phyloP scores from a whole-genome alignment of 2,329 filamentous ascomycete species.

The Lachnellula subtilissima region DNA sequence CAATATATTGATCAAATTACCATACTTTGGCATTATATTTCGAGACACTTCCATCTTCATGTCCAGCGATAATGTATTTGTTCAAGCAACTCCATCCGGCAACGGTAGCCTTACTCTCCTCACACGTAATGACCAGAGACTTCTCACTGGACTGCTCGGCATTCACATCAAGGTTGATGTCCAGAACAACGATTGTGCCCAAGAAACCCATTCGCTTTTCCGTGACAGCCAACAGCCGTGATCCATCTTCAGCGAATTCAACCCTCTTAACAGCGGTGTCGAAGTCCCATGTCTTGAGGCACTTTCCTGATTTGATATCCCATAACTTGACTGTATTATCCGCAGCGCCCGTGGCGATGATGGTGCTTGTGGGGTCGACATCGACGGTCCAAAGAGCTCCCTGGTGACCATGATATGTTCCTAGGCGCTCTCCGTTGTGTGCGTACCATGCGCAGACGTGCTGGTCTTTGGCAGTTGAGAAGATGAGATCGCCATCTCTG shows the following conservation, averaged over 20 bases:
- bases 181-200: constrained; percentile 87
- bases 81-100: constrained; percentile 92
- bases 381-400: constrained; percentile 99
- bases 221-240: constrained; percentile 84
- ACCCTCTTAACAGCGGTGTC: constrained; percentile 95
- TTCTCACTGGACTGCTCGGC: constrained; percentile 83
- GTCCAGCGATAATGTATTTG: constrained; percentile 95
- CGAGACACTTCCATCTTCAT: constrained; percentile 92
- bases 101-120: constrained; percentile 94
- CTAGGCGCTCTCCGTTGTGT: constrained; percentile 95
- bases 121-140: constrained; percentile 80
- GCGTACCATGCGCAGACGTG: constrained; percentile 95
- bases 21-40: constrained; percentile 84
- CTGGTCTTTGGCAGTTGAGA: constrained; percentile 94
- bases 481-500: constrained; percentile 92
- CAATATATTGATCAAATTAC: not conserved
- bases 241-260: constrained; percentile 94
- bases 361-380: constrained; percentile 83
- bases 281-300: constrained; percentile 97
- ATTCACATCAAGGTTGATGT: constrained; percentile 78
- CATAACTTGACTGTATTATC: constrained; percentile 98
- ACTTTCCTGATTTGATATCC: constrained; percentile 89
- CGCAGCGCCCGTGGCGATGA: constrained; percentile 91
- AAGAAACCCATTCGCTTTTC: constrained; percentile 98
- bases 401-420: constrained; percentile 94